Evolutionary conservation across 345 rosid species (phyloP), one percentile per base, ranked within the genome.

Genomic region (Trapa bicornis): DNA sequence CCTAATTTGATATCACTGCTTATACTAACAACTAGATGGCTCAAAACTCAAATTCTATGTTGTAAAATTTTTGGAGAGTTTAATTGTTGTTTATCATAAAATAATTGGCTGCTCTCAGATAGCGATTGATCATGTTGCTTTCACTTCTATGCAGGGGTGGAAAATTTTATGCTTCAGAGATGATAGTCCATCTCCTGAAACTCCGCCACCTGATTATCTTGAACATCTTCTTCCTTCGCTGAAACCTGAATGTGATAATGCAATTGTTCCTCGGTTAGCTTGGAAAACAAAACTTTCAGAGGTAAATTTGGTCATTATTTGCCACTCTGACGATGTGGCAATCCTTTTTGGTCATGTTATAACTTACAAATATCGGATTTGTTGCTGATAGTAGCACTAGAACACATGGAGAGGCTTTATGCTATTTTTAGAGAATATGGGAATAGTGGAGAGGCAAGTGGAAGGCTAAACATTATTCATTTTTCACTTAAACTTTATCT

Each of bases 161-260:
- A 91, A 84, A 76, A 67, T 94, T 75, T 81, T 81, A 5, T 89
- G 96, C 74, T 94, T 91, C 77, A 86, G 87, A 77, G 82, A 77
- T 50, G 95, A 86, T 72, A 85, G 80, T 36, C 73, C 79, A 65
- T 72, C 87, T 65, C 78, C 85, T 0, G 82, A 80, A 70, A 80
- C 71, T 71, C 79, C 81, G 9, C 71, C 71, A 71, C 71, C 81
- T 32, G 89, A 87, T 61, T 69, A 64, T 50, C 52, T 80, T 42
- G 89, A 83, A 47, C 80, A 78, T 4, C 73, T 79, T 56, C 65
- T 79, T 61, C 81, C 91, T 0, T 3, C 71, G 13, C 74, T 71
- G 65, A 80, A 86, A 76, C 85, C 87, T 42, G 96, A 86, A 73
- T 67, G 74, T 17, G 80, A 79, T 47, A 62, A 50, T 67, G 65